Evolutionary conservation across 179 eudicot species (phyloP), one percentile per base, ranked within the genome.

Genomic region (Drosera spatulata): DNA sequence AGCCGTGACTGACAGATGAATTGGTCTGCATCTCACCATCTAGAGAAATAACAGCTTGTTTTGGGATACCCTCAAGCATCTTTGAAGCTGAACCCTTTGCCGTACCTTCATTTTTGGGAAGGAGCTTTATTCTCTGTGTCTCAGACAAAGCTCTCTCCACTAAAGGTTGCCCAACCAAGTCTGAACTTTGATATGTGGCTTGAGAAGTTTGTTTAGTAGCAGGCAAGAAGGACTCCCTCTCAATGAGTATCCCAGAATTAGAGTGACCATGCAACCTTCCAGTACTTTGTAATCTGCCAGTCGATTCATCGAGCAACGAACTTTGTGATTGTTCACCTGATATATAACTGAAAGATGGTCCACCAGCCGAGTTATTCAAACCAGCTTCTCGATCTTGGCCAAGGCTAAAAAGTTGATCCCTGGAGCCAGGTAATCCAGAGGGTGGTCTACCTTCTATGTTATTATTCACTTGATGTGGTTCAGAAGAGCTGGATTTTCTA

Each of bases 401-500:
- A 56, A 67, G 69, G 64, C 65, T 69, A 42, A 73, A 67, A 63
- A 79, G 52, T 68, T 72, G 83, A 57, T 77, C 82, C 14, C 77
- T 55, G 46, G 87, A 71, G 71, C 73, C 78, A 43, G 84, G 63
- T 49, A 69, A 71, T 50, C 73, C 75, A 65, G 78, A 58, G 72
- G 84, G 69, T 43, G 61, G 15, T 59, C 70, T 76, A 59, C 80
- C 75, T 43, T 72, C 88, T 48, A 68, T 58, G 3, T 70, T 71
- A 62, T 61, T 78, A 66, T 64, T 68, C 54, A 63, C 37, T 57
- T 80, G 83, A 41, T 69, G 60, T 2, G 71, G 67, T 55, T 77
- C 82, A 50, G 70, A 63, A 7, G 82, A 68, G 60, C 67, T 78
- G n/a, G 94, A 72, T 58, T 86, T 90, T 68, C 81, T 87, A 64